Percentiles rank a stretch among this genome's conserved stretches.
Conservation (phyloP, 2,329 filamentous ascomycete genomes). For the Metarhizium humberi region DNA sequence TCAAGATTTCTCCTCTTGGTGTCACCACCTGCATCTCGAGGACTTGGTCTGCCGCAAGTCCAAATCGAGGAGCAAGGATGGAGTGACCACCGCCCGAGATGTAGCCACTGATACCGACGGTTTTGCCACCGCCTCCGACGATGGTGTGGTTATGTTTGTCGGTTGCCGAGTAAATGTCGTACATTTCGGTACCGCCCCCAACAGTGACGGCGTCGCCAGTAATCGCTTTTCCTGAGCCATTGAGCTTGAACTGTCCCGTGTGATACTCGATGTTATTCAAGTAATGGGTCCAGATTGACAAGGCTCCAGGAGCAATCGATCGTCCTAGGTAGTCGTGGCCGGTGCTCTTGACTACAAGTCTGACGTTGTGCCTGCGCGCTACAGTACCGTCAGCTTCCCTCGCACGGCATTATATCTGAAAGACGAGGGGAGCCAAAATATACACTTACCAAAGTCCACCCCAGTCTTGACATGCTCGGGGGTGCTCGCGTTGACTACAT, state of each 20-base stretch:
- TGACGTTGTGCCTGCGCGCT: constrained; percentile 33
- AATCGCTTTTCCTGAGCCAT: constrained; percentile 11
- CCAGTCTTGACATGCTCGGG: constrained; percentile 22
- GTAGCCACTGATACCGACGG: no score
- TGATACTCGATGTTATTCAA: constrained; percentile 30
- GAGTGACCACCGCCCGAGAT: constrained; percentile 27
- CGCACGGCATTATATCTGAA: constrained; percentile 8
- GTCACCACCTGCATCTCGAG: constrained; percentile 32
- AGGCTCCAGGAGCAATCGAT: constrained; percentile 37
- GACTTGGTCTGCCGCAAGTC: constrained; percentile 33
- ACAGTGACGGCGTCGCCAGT: constrained; percentile 24
- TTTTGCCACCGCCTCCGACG: constrained; percentile 9
- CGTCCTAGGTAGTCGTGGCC: constrained; percentile 36
- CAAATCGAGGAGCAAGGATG: constrained; percentile 27
- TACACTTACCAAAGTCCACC: constrained; percentile 31
- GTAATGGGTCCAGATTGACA: constrained; percentile 45
- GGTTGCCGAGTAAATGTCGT: constrained; percentile 22
- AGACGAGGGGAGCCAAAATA: constrained; percentile 2
- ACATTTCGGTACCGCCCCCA: constrained; percentile 23
- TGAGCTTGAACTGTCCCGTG: constrained; percentile 30
- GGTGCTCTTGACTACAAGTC: constrained; percentile 30
- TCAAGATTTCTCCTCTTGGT: constrained; percentile 24
- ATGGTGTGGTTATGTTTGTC: constrained; percentile 21
- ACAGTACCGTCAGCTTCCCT: fast-evolving
- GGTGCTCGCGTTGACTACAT: constrained; percentile 25